These are phyloP conservation scores for Raffaelea ambrosiae DNA, from an alignment of 2,329 filamentous ascomycete species.

Conservation along the genomic window DNA sequence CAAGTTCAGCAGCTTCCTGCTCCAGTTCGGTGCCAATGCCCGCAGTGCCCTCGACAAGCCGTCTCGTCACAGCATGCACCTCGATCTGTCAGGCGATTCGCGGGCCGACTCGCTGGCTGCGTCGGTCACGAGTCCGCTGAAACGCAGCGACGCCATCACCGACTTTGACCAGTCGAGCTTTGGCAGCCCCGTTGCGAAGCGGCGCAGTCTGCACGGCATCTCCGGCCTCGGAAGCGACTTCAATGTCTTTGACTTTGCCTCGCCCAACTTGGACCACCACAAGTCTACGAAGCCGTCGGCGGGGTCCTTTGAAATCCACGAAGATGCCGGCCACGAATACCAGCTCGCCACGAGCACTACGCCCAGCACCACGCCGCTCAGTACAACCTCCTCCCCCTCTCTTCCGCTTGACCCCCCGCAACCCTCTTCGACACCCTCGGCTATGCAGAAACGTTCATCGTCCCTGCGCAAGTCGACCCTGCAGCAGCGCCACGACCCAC, in stretches of 20 bases:
- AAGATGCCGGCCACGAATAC: conserved; percentile 38
- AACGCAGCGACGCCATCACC: conserved; percentile 86
- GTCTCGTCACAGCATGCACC: conserved; percentile 45
- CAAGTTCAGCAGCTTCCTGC: conserved; percentile 18
- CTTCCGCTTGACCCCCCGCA: conserved; percentile 28
- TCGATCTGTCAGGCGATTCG: conserved; percentile 46
- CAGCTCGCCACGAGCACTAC: conserved; percentile 32
- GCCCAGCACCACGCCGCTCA: neutral
- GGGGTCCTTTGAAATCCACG: conserved; percentile 38
- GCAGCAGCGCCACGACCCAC: conserved; percentile 70
- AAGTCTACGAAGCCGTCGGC: conserved; percentile 20
- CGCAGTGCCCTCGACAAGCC: conserved; percentile 39
- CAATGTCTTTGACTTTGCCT: conserved; percentile 61
- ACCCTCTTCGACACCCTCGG: conserved; percentile 38
- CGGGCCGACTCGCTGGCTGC: conserved; percentile 36
- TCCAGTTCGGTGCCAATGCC: conserved; percentile 29
- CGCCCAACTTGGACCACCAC: conserved; percentile 13
- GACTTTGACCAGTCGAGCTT: conserved; percentile 70
- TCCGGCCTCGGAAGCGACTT: conserved; percentile 55
- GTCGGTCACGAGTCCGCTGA: conserved; percentile 71
- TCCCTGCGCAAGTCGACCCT: conserved; percentile 81
- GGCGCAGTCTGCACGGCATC: conserved; percentile 75
- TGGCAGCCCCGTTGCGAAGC: conserved; percentile 83
- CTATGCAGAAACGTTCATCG: conserved; percentile 59
- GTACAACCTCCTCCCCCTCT: conserved; percentile 13